Evolutionary conservation across 2,329 filamentous ascomycete genomes (phyloP).

Genomic region (Coniella lustricola): DNA sequence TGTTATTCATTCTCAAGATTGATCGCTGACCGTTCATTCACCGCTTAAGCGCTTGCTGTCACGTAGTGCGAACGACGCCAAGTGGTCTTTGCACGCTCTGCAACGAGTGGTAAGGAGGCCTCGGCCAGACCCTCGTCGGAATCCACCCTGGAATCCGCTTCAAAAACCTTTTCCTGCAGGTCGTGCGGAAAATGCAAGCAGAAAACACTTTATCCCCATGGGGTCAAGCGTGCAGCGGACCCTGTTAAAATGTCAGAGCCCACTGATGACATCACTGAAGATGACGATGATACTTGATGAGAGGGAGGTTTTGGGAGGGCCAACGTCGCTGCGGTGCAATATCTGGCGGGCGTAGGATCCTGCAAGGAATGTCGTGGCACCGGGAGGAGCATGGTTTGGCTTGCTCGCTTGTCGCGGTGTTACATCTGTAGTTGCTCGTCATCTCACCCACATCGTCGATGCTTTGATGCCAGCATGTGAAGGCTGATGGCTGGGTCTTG

Average conservation of each 20-base stretch:
- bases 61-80: background rate
- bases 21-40: slow-evolving; percentile 4
- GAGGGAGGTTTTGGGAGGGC: too few relatives aligned
- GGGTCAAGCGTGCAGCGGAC: slow-evolving; percentile 6
- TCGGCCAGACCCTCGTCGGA: background rate
- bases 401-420: background rate
- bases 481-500: too few relatives aligned
- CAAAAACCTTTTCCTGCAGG: background rate
- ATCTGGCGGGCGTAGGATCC: background rate
- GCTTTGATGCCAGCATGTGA: too few relatives aligned
- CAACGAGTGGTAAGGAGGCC: background rate
- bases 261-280: slow-evolving; percentile 9
- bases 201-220: too few relatives aligned
- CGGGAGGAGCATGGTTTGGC: background rate
- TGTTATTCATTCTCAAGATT: too few relatives aligned
- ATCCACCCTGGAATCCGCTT: background rate
- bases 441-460: background rate
- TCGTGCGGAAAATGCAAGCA: background rate
- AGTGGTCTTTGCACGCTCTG: background rate
- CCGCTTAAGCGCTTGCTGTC: too few relatives aligned
- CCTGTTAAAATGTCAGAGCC: background rate
- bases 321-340: background rate
- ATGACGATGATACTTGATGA: background rate
- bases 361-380: background rate
- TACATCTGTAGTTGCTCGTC: background rate